Evolutionary conservation across 2,329 filamentous ascomycete species (phyloP).

Genomic region (Zalaria obscura): DNA sequence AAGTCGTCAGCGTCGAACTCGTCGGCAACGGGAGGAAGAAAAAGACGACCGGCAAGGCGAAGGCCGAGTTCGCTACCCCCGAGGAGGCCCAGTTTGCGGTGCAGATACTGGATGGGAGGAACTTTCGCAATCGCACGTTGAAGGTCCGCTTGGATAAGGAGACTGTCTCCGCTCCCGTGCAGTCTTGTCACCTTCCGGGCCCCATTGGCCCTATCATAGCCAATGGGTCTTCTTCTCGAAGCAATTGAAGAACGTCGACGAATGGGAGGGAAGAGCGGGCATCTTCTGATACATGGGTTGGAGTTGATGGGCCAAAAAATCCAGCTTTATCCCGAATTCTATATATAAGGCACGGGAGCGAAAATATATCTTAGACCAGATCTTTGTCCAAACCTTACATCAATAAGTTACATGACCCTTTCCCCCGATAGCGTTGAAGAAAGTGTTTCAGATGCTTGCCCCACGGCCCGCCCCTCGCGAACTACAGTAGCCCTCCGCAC

Average conservation of each 20-base stretch:
- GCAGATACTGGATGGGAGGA: slow-evolving; percentile 2
- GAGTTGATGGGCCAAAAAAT: no score
- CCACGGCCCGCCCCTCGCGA: no score
- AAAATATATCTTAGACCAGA: no score
- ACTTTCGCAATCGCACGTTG: background rate
- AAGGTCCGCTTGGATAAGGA: slow-evolving; percentile 3
- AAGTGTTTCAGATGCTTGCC: no score
- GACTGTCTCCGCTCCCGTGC: background rate
- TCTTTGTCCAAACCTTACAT: no score
- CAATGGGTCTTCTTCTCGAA: slow-evolving; percentile 15
- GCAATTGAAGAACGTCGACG: slow-evolving; percentile 17
- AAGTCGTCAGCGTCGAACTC: slow-evolving; percentile 3
- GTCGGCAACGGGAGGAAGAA: background rate
- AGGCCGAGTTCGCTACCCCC: background rate
- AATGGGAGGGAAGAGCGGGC: no score
- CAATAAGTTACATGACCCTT: no score
- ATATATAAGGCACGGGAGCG: no score
- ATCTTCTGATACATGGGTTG: no score
- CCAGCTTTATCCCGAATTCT: no score
- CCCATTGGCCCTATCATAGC: slow-evolving; percentile 1
- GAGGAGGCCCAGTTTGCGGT: slow-evolving; percentile 1
- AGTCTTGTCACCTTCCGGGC: background rate
- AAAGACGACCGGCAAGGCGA: slow-evolving; percentile 1
- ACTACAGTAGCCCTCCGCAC: no score
- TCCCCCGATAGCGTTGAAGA: no score